Evolutionary conservation across 2,329 filamentous ascomycete species (phyloP).

Genomic region (Cercospora beticola): DNA sequence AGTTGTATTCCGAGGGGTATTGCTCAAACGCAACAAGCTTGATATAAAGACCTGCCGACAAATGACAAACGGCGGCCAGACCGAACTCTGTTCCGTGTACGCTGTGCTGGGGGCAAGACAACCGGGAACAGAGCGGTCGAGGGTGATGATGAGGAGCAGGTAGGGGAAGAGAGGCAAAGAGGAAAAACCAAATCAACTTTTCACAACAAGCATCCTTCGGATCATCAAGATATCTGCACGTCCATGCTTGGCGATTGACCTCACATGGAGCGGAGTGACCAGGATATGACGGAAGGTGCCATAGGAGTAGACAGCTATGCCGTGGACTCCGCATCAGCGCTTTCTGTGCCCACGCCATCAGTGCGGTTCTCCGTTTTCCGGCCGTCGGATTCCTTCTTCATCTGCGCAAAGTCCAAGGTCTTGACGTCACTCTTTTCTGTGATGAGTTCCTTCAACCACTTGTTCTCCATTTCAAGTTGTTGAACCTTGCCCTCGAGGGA

Average conservation of each 20-base stretch:
- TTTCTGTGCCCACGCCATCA: conserved; percentile 36
- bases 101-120: background rate
- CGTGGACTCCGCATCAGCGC: background rate
- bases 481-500: conserved; percentile 48
- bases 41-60: background rate
- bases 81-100: background rate
- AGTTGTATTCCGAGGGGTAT: background rate
- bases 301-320: background rate
- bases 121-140: background rate
- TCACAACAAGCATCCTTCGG: background rate
- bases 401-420: conserved; percentile 26
- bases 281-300: background rate
- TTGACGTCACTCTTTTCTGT: conserved; percentile 49
- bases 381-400: conserved; percentile 28
- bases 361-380: conserved; percentile 34
- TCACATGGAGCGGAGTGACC: background rate
- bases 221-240: background rate
- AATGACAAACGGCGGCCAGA: background rate
- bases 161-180: background rate
- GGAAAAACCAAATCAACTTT: background rate
- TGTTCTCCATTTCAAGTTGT: conserved; percentile 55
- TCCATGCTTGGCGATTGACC: conserved; percentile 1
- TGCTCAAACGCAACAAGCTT: background rate
- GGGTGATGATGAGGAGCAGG: background rate
- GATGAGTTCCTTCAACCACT: conserved; percentile 54